Conservation (phyloP, 805 yeast species). For the Wickerhamomyces tratensis region DNA sequence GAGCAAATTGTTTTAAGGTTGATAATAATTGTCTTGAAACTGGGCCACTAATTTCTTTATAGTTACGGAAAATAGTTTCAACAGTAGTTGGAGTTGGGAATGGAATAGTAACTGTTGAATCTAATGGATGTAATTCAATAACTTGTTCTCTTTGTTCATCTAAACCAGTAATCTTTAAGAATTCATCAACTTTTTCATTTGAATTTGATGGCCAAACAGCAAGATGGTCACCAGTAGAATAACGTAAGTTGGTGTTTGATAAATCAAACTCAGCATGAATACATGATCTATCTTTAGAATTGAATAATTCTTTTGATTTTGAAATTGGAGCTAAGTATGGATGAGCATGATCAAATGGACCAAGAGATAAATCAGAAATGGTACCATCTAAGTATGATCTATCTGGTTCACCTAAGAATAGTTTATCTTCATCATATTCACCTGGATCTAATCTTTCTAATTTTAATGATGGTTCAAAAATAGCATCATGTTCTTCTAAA, state of each 20-base stretch:
- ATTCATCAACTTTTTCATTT: conserved; percentile 58
- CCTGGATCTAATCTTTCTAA: conserved; percentile 30
- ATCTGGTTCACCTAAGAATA: conserved; percentile 74
- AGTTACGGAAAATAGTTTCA: conserved; percentile 76
- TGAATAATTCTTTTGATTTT: conserved; percentile 61
- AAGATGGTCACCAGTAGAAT: conserved; percentile 92
- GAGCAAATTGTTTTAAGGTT: conserved; percentile 74
- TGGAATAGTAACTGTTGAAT: conserved; percentile 53
- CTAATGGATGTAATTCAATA: conserved; percentile 58
- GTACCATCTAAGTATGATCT: conserved; percentile 25
- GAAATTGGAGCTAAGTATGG: conserved; percentile 73
- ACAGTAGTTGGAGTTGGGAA: conserved; percentile 83
- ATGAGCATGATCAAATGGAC: conserved; percentile 74
- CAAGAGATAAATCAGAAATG: conserved; percentile 30
- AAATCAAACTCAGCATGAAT: conserved; percentile 87
- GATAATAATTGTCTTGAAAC: conserved; percentile 82
- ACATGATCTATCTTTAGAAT: conserved; percentile 59
- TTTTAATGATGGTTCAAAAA: conserved; percentile 59
- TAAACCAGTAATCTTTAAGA: conserved; percentile 57
- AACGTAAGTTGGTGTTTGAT: conserved; percentile 62
- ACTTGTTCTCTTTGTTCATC: conserved; percentile 40
- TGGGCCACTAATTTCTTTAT: conserved; percentile 86
- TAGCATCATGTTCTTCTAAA: conserved; percentile 72
- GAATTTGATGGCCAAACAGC: conserved; percentile 94
- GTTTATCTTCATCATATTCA: conserved; percentile 29